Percentiles rank a stretch among this genome's conserved stretches.
Conservation (phyloP, 805 yeast genomes). For the Kodamaea hsintzibuensis region DNA sequence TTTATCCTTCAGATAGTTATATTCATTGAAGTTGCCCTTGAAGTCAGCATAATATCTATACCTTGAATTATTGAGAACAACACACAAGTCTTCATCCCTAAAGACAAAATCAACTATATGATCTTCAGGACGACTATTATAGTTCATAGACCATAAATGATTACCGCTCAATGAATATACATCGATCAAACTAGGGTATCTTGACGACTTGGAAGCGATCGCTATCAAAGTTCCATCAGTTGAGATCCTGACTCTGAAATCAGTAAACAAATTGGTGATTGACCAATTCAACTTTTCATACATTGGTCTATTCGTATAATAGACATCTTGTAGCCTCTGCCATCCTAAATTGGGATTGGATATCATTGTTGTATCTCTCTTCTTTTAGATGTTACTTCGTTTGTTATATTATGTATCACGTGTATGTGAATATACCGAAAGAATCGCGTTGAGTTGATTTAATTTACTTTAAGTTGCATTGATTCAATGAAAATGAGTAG, state of each 20-base stretch:
- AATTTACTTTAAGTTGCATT: neutral
- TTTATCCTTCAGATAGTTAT: slow-evolving; percentile 15
- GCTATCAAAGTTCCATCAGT: slow-evolving; percentile 59
- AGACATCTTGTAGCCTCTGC: slow-evolving; percentile 76
- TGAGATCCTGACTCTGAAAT: slow-evolving; percentile 51
- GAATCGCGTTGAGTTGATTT: neutral
- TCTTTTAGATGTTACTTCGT: neutral
- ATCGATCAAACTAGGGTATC: slow-evolving; percentile 38
- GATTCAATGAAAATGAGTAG: neutral
- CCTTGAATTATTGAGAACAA: slow-evolving; percentile 53
- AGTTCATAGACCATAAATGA: slow-evolving; percentile 37
- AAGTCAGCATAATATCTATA: slow-evolving; percentile 64
- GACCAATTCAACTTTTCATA: slow-evolving; percentile 55
- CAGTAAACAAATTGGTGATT: slow-evolving; percentile 33
- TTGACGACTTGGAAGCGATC: slow-evolving; percentile 37
- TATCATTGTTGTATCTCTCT: slow-evolving; percentile 10
- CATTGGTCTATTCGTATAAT: slow-evolving; percentile 62
- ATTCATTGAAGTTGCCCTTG: slow-evolving; percentile 65
- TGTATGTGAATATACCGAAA: neutral
- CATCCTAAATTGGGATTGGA: slow-evolving; percentile 56
- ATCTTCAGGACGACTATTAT: slow-evolving; percentile 48
- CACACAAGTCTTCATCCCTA: slow-evolving; percentile 52
- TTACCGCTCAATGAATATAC: slow-evolving; percentile 37
- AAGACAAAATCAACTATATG: slow-evolving; percentile 55
- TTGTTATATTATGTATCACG: neutral